These are phyloP conservation scores for Ettlia oleoabundans DNA, from an alignment of 139 green algal genomes.

Conservation along the genomic window DNA sequence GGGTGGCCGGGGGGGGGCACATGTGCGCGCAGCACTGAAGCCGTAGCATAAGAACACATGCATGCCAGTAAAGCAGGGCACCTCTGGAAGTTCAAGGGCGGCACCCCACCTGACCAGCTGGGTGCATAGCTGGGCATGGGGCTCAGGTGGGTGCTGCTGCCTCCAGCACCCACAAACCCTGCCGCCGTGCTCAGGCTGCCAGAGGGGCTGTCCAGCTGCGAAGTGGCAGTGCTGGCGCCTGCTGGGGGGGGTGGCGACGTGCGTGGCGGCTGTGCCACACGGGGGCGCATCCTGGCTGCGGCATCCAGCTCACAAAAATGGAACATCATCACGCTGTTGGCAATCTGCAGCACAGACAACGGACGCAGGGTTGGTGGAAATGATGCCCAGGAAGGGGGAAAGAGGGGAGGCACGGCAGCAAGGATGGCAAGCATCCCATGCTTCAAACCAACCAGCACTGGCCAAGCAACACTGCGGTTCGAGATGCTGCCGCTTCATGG, in stretches of 20 bases:
- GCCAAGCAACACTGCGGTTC: too few relatives aligned
- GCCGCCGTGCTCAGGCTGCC: background rate
- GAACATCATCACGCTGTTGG: slow-evolving; percentile 59
- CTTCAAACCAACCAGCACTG: background rate
- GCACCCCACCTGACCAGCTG: slow-evolving; percentile 30
- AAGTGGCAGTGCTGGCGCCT: background rate
- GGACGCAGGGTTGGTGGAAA: background rate
- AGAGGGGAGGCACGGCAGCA: background rate
- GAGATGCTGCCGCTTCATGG: background rate
- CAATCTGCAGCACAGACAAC: slow-evolving; percentile 47
- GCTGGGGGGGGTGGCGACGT: background rate
- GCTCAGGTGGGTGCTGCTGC: slow-evolving; percentile 20
- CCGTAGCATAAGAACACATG: too few relatives aligned
- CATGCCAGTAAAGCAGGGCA: too few relatives aligned
- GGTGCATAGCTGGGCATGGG: slow-evolving; percentile 27
- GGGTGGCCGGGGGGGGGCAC: too few relatives aligned
- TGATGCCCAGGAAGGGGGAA: background rate
- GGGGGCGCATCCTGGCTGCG: slow-evolving; percentile 45
- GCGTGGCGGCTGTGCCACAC: background rate
- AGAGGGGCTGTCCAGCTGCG: background rate
- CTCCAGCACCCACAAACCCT: background rate
- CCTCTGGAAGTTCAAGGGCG: too few relatives aligned
- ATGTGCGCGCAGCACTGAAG: too few relatives aligned
- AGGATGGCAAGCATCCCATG: background rate
- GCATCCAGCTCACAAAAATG: slow-evolving; percentile 78